Evolutionary conservation across 352 stramenopile genomes (phyloP).

Genomic region (Thraustochytrium sp.): DNA sequence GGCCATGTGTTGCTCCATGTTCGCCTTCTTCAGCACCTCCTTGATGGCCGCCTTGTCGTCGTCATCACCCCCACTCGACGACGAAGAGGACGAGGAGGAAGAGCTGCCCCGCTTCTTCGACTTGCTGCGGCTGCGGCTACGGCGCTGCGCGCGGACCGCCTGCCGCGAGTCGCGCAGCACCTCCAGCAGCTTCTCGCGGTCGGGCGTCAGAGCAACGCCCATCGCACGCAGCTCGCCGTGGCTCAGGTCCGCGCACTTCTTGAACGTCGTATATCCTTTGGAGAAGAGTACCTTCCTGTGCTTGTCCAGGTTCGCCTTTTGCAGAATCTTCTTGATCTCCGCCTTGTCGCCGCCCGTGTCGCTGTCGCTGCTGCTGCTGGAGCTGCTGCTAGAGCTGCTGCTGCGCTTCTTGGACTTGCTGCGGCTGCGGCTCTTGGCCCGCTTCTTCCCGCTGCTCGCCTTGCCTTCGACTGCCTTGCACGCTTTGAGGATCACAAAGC

Average conservation of each 20-base stretch:
- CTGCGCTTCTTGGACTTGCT: background rate
- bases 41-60: conserved; percentile 2
- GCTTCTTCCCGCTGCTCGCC: background rate
- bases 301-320: background rate
- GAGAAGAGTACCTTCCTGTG: conserved; percentile 4
- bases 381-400: background rate
- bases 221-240: conserved; percentile 13
- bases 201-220: background rate
- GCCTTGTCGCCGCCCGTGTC: background rate
- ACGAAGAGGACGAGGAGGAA: background rate
- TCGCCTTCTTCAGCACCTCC: background rate
- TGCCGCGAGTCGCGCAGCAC: background rate
- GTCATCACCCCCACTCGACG: background rate
- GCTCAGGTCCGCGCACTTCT: conserved; percentile 40
- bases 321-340: conserved; percentile 38
- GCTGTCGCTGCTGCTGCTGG: background rate
- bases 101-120: background rate
- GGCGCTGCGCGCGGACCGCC: background rate
- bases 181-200: conserved; percentile 26
- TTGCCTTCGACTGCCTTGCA: background rate
- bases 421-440: background rate
- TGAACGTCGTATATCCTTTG: conserved; percentile 10
- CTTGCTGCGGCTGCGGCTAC: conserved; percentile 31
- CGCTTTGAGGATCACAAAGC: background rate
- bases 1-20: background rate